Evolutionary conservation across 768 basidiomycete genomes (phyloP).

Genomic region (Pisolithus albus): DNA sequence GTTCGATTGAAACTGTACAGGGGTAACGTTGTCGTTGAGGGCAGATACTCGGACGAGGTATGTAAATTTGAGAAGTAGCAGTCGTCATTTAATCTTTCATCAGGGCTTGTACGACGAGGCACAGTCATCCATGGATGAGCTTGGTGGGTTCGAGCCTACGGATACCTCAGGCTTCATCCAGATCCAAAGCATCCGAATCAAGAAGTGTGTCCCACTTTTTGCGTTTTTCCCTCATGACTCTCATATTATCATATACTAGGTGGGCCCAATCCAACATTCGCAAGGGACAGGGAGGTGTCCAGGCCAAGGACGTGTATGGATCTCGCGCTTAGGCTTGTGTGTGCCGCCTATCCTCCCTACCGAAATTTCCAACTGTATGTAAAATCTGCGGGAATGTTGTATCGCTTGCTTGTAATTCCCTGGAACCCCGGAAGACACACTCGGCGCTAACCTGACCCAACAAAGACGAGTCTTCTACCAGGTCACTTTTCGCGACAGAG

Average conservation of each 20-base stretch:
- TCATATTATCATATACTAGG: slow-evolving; percentile 30
- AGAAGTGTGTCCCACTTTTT: slow-evolving; percentile 57
- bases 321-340: slow-evolving; percentile 37
- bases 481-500: no score
- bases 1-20: slow-evolving; percentile 91
- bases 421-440: no score
- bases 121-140: slow-evolving; percentile 97
- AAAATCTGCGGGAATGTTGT: no score
- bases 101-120: slow-evolving; percentile 93
- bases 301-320: slow-evolving; percentile 75
- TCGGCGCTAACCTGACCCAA: no score
- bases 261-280: slow-evolving; percentile 86
- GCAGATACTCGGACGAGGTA: slow-evolving; percentile 82
- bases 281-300: slow-evolving; percentile 76
- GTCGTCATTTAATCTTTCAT: background rate
- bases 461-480: no score
- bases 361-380: no score
- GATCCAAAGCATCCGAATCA: slow-evolving; percentile 96
- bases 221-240: background rate
- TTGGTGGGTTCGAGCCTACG: slow-evolving; percentile 95
- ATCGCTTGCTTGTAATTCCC: no score
- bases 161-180: slow-evolving; percentile 96
- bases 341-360: no score
- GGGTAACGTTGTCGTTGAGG: slow-evolving; percentile 93
- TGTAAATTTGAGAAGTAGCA: slow-evolving; percentile 11